A percentile compares a stretch with the other conserved stretches of the same genome.
phyloP scores from a whole-genome alignment of 306 rosid species.

The Pyrus betulifolia region DNA sequence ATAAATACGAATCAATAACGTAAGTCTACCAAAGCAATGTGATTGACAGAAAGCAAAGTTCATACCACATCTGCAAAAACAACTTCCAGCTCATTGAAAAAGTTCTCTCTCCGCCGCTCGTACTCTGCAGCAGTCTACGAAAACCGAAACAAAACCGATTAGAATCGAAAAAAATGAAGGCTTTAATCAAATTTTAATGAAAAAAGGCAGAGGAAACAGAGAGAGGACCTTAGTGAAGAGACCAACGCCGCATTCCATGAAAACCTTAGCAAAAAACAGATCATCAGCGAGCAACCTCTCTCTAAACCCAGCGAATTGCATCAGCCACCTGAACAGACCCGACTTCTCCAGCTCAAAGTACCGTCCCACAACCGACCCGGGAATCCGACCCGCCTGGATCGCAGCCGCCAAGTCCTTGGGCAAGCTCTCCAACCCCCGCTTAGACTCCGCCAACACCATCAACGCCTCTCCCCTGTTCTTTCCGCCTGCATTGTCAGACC shows the following conservation, averaged over 20 bases:
- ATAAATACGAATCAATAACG: too few species aligned
- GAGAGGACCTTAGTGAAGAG: conserved; percentile 72
- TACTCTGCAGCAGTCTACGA: conserved; percentile 95
- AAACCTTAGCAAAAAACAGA: conserved; percentile 73
- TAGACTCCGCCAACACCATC: conserved; percentile 56
- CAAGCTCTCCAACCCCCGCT: conserved; percentile 55
- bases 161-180: background rate
- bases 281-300: conserved; percentile 94
- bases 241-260: conserved; percentile 93
- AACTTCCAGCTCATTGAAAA: conserved; percentile 86
- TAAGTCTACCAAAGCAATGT: background rate
- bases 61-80: conserved; percentile 96
- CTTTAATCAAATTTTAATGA: background rate
- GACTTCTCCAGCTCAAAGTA: conserved; percentile 69
- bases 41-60: background rate
- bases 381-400: conserved; percentile 64
- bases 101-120: conserved; percentile 69
- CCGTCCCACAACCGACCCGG: conserved; percentile 58
- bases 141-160: conserved; percentile 3
- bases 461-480: conserved; percentile 43
- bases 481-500: conserved; percentile 22
- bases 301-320: conserved; percentile 71
- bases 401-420: conserved; percentile 79
- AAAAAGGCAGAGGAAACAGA: background rate
- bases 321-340: conserved; percentile 57